Conservation (phyloP, 1,284 basidiomycete genomes). For the Cutaneotrichosporon daszewskae region DNA sequence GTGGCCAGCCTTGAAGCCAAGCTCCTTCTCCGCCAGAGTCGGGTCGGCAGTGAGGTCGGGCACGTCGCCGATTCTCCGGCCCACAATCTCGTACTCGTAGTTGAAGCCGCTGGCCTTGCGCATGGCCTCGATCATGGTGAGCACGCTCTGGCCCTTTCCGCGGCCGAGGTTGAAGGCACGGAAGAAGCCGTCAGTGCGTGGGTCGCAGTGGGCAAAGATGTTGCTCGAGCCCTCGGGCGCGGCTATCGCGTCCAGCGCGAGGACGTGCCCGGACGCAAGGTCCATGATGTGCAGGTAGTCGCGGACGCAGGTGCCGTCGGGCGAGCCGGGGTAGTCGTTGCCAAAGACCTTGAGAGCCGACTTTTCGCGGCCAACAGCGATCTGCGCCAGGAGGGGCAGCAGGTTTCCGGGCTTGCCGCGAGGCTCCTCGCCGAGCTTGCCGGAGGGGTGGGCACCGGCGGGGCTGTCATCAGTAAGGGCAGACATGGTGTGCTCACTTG, state of each 20-base stretch:
- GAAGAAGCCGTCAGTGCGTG: constrained; percentile 53
- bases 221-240: constrained; percentile 21
- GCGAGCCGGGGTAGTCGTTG: constrained; percentile 80
- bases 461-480: constrained; percentile 57
- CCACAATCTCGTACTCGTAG: constrained; percentile 73
- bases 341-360: constrained; percentile 88
- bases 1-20: constrained; percentile 82
- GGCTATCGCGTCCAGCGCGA: constrained; percentile 73
- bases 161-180: constrained; percentile 96
- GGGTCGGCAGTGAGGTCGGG: constrained; percentile 96
- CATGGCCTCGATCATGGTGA: constrained; percentile 96
- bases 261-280: constrained; percentile 85
- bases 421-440: constrained; percentile 93
- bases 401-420: constrained; percentile 91
- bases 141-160: constrained; percentile 84
- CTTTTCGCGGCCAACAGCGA: constrained; percentile 85
- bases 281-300: constrained; percentile 98
- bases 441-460: constrained; percentile 89
- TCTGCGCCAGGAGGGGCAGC: constrained; percentile 87
- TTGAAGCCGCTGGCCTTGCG: constrained; percentile 67
- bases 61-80: constrained; percentile 86
- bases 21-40: constrained; percentile 80
- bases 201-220: constrained; percentile 45
- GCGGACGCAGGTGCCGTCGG: constrained; percentile 93
- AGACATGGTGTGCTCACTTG: constrained; percentile 62